phyloP scores from a whole-genome alignment of 2,329 filamentous ascomycete species.

The Trematosphaeria pertusa region DNA sequence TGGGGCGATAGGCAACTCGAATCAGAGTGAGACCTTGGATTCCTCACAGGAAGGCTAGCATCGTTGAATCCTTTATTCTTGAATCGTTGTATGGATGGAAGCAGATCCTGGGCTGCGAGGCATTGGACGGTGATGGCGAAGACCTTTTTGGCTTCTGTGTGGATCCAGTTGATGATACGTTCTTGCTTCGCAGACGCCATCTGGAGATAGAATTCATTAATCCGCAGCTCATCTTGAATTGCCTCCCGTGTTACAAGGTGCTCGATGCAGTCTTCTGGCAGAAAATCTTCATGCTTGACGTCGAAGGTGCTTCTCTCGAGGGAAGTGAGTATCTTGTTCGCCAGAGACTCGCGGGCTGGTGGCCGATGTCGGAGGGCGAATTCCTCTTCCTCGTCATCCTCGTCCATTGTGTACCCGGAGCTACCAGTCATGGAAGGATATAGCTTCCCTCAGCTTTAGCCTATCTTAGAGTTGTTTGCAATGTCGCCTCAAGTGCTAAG shows the following conservation, averaged over 20 bases:
- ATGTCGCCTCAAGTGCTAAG: too few relatives aligned
- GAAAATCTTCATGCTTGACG: slow-evolving; percentile 2
- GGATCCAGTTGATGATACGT: slow-evolving; percentile 3
- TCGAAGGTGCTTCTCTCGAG: slow-evolving; percentile 14
- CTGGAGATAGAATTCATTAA: too few relatives aligned
- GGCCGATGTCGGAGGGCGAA: not conserved
- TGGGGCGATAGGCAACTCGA: not conserved
- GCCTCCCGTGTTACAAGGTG: slow-evolving; percentile 2
- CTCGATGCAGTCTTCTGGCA: slow-evolving; percentile 8
- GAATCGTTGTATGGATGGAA: slow-evolving; percentile 6
- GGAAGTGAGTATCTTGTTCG: not conserved
- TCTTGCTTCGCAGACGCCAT: not conserved
- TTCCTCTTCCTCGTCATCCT: slow-evolving; percentile 3
- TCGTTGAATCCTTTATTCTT: slow-evolving; percentile 7
- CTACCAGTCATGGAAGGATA: too few relatives aligned
- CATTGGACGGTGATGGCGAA: slow-evolving; percentile 16
- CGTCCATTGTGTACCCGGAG: not conserved
- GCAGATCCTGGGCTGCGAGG: not conserved
- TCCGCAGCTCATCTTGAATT: slow-evolving; percentile 7
- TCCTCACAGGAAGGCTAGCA: slow-evolving; percentile 8
- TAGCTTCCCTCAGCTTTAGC: too few relatives aligned
- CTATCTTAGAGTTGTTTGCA: too few relatives aligned
- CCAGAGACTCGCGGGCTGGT: not conserved
- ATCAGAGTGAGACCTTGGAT: too few relatives aligned
- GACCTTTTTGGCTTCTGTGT: slow-evolving; percentile 4